Evolutionary conservation across 306 rosid species (phyloP), one percentile per base, ranked within the genome.

Genomic region (Parietaria judaica): DNA sequence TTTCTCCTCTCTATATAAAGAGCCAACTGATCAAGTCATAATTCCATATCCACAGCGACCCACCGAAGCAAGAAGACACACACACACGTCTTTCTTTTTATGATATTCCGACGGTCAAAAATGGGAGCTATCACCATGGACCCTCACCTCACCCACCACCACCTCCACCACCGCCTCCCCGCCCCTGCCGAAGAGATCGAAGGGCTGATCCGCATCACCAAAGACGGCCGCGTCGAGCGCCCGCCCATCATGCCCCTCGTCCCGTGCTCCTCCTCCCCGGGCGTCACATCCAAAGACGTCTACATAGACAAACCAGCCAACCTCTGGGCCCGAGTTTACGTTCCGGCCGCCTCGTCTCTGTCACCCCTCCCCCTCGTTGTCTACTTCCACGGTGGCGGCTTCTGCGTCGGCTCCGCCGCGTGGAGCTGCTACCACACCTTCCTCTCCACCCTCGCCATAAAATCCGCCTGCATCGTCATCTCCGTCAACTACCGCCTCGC

Each of bases 381-480:
- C 58, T 91, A 85, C 76, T 91, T 88, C 76, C 96, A 91, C 36
- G 95, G 96, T 14, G 95, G 96, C 16, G 98, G 98, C n/a, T 91
- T 91, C 56, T 91, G 98, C 58, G 80, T 88, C 56, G 98, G 96
- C 52, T 91, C 95, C 12, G 88, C 92, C 39, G 75, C 95, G 34
- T 91, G 98, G 96, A 80, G 79, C 55, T 85, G 96, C 69, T 91
- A 88, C 81, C 91, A 87, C 44, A 86, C 85, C 34, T 91, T 91
- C 72, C 67, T 91, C 55, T 56, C 77, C 65, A 69, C 70, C 48
- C 83, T 91, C 51, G 66, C 83, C 78, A 61, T 60, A 16, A 82
- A 84, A 72, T 74, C 88, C 50, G 80, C 64, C 43, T 88, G 92
- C 46, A 76, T 75, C 15, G 58, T 91, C 35, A 47, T 91, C 72